phyloP scores from a whole-genome alignment of 2,329 filamentous ascomycete genomes.

The Arthrinium puccinioides region DNA sequence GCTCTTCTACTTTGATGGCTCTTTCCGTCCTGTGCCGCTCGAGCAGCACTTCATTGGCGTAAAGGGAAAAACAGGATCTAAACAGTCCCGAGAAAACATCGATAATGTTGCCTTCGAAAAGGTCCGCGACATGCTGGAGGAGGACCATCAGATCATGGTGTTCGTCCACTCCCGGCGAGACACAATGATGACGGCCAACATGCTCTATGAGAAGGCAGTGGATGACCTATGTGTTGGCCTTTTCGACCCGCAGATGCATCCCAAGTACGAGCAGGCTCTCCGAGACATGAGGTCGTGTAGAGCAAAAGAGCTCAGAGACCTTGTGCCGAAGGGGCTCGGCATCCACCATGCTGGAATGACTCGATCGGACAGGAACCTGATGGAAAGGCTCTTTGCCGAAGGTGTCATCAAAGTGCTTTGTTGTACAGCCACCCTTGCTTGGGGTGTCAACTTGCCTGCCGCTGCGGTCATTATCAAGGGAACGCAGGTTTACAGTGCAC shows the following conservation, averaged over 20 bases:
- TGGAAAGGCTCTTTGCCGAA: slow-evolving; percentile 84
- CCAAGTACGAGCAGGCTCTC: slow-evolving; percentile 71
- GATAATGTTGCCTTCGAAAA: slow-evolving; percentile 89
- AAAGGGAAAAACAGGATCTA: slow-evolving; percentile 79
- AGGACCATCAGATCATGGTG: slow-evolving; percentile 97
- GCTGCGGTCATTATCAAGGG: slow-evolving; percentile 97
- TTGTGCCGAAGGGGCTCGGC: slow-evolving; percentile 85
- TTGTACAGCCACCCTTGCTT: slow-evolving; percentile 95
- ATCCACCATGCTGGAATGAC: slow-evolving; percentile 97
- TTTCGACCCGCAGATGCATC: slow-evolving; percentile 74
- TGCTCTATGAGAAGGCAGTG: slow-evolving; percentile 76
- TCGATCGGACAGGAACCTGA: slow-evolving; percentile 87
- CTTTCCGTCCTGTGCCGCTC: slow-evolving; percentile 89
- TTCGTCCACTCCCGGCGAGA: slow-evolving; percentile 97
- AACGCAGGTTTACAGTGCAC: slow-evolving; percentile 91
- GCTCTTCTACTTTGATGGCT: slow-evolving; percentile 93
- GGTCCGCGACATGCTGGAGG: slow-evolving; percentile 83
- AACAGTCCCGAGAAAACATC: slow-evolving; percentile 79
- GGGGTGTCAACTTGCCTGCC: slow-evolving; percentile 97
- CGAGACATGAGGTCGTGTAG: slow-evolving; percentile 81
- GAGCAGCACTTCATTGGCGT: slow-evolving; percentile 98
- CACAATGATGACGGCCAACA: slow-evolving; percentile 80
- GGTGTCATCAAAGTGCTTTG: slow-evolving; percentile 95
- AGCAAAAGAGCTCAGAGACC: slow-evolving; percentile 79
- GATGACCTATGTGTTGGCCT: slow-evolving; percentile 75